Base-by-base conservation (phyloP, 106 monocot species). In the Cymbidium sinense region DNA sequence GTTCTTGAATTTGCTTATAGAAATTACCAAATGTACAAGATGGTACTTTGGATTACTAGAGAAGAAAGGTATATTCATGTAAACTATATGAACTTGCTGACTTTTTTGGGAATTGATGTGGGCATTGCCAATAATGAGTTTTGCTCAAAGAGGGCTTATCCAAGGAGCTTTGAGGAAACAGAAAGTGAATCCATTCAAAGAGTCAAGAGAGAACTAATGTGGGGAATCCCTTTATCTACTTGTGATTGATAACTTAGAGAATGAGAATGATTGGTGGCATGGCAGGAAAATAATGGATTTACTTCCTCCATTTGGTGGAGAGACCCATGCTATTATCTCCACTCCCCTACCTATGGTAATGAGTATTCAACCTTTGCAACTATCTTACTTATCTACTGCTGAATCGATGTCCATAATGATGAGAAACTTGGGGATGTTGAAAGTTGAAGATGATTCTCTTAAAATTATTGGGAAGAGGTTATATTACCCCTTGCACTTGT, bases 191-290 rank as follows among this genome's bases (percentile, higher is more conserved):
- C 87, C 3, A 86, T 96, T 28, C 23, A 43, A 4, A 84, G 80
- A 70, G 77, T 93, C 7, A 80, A 75, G 34, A 93, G 82, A 54
- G 93, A 96, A 80, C 84, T 96, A 19, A 77, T 76, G 39, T 39
- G 87, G 37, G 93, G 85, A 29, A 89, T 96, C 2, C 95, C 95
- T n/a, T 10, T 96, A 78, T 83, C 77, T 96, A 12, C 31, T 96
- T 8, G 81, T 93, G 52, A 91, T 96, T 2, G 93, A 96, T n/a
- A n/a, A n/a, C n/a, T n/a, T n/a, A n/a, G n/a, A n/a, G n/a, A n/a
- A n/a, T n/a, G n/a, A n/a, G n/a, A n/a, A n/a, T n/a, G n/a, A n/a
- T n/a, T n/a, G n/a, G n/a, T n/a, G n/a, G n/a, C n/a, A n/a, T n/a
- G n/a, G n/a, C n/a, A n/a, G n/a, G n/a, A n/a, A n/a, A n/a, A n/a